A percentile compares a stretch with the other conserved stretches of the same genome.
Evolutionary conservation across 305 asterid species (phyloP).

Genomic region (Nicotiana rustica): DNA sequence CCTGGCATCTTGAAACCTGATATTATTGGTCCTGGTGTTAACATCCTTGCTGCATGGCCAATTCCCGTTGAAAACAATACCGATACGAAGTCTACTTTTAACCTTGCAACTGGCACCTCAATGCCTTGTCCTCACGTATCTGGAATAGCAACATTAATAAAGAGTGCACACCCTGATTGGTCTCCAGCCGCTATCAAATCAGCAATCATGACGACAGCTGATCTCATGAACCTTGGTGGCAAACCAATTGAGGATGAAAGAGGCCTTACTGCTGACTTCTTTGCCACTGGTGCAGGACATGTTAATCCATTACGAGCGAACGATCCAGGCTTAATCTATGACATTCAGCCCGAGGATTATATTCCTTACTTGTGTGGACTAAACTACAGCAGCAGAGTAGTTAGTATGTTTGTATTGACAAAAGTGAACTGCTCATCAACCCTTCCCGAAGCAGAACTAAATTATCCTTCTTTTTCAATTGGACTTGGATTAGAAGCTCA

Average conservation of each 20-base stretch:
- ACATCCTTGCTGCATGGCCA: slow-evolving; percentile 45
- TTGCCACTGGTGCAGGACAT: slow-evolving; percentile 50
- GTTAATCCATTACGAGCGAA: slow-evolving; percentile 45
- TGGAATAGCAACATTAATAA: slow-evolving; percentile 41
- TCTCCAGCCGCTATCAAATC: slow-evolving; percentile 48
- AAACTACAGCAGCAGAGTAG: slow-evolving; percentile 33
- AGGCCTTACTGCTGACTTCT: slow-evolving; percentile 38
- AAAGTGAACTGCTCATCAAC: slow-evolving; percentile 39
- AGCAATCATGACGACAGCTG: slow-evolving; percentile 45
- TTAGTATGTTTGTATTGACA: slow-evolving; percentile 30
- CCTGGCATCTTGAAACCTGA: slow-evolving; percentile 43
- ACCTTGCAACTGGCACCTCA: slow-evolving; percentile 40
- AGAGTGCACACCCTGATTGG: slow-evolving; percentile 42
- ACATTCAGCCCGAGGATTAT: slow-evolving; percentile 39
- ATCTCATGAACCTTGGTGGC: slow-evolving; percentile 32
- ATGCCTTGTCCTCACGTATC: slow-evolving; percentile 47
- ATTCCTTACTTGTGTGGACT: slow-evolving; percentile 44
- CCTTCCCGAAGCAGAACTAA: slow-evolving; percentile 48
- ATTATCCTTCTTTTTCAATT: slow-evolving; percentile 61
- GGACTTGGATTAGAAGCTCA: slow-evolving; percentile 34
- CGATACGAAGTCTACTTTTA: slow-evolving; percentile 22
- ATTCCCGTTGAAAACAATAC: slow-evolving; percentile 30
- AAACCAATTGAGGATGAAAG: slow-evolving; percentile 39
- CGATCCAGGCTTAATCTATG: slow-evolving; percentile 51
- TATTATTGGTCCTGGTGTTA: slow-evolving; percentile 40